Conservation (phyloP, 163 green algal genomes). For the Scenedesmus sp. region DNA sequence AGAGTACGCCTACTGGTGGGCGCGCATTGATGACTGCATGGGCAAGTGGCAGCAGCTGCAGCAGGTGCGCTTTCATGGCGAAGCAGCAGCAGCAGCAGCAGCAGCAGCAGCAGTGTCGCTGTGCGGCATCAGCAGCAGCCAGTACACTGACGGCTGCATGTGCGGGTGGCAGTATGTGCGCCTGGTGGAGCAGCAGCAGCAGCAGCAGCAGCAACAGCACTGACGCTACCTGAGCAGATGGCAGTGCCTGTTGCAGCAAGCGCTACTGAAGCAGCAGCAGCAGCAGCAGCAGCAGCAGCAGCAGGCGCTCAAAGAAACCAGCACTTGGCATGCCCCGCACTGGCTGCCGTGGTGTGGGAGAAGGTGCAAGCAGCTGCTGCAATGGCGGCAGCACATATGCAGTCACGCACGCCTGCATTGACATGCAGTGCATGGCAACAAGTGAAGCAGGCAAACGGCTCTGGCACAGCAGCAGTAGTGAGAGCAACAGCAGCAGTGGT, state of each 20-base stretch:
- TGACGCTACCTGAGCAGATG: background rate
- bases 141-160: background rate
- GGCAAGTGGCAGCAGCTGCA: conserved; percentile 66
- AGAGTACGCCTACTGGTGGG: conserved; percentile 66
- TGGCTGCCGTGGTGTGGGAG: background rate
- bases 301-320: background rate
- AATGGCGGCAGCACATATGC: background rate
- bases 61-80: background rate
- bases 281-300: background rate
- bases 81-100: background rate
- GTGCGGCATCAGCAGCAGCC: background rate
- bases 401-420: background rate
- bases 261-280: background rate
- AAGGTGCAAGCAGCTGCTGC: background rate
- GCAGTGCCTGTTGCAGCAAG: background rate
- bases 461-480: background rate
- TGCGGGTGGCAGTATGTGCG: background rate
- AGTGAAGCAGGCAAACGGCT: background rate
- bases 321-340: too few species aligned
- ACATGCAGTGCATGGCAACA: background rate
- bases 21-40: conserved; percentile 47
- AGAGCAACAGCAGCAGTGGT: background rate
- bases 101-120: background rate
- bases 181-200: background rate
- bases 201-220: background rate